Conservation (phyloP, 305 asterid species). For the Fraxinus dipetala region DNA sequence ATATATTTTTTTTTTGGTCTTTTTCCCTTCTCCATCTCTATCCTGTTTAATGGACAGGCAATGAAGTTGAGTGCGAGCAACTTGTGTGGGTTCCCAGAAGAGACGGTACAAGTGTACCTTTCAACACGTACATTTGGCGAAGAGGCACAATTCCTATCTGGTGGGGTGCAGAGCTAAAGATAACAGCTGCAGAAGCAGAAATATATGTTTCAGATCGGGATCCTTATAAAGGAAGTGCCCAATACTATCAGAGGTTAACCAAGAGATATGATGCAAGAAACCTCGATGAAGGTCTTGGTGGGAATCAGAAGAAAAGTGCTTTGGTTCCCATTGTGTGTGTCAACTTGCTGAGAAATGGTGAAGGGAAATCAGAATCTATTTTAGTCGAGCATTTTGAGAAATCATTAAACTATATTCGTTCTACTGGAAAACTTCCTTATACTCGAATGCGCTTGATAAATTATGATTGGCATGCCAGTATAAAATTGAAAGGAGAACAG, state of each 20-base stretch:
- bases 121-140: constrained; percentile 89
- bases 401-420: constrained; percentile 70
- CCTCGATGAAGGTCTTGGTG: constrained; percentile 57
- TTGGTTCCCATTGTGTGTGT: constrained; percentile 90
- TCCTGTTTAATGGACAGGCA: constrained; percentile 59
- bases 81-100: constrained; percentile 89
- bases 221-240: constrained; percentile 88
- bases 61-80: constrained; percentile 99
- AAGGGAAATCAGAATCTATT: constrained; percentile 92
- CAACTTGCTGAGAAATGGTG: constrained; percentile 79
- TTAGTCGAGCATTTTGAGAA: constrained; percentile 96
- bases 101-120: constrained; percentile 80
- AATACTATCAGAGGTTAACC: constrained; percentile 89
- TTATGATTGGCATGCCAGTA: constrained; percentile 99
- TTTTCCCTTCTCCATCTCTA: constrained; percentile 17
- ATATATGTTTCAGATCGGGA: constrained; percentile 83
- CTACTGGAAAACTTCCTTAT: constrained; percentile 73
- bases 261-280: constrained; percentile 82
- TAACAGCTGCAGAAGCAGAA: constrained; percentile 99
- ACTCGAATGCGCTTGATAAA: constrained; percentile 86
- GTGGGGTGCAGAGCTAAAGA: constrained; percentile 99
- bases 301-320: constrained; percentile 68
- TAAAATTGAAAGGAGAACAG: constrained; percentile 90
- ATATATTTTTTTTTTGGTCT: constrained; percentile 5
- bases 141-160: constrained; percentile 98